Base-by-base conservation (phyloP, 495 filamentous ascomycete species). In the Neurospora sublineolata region DNA sequence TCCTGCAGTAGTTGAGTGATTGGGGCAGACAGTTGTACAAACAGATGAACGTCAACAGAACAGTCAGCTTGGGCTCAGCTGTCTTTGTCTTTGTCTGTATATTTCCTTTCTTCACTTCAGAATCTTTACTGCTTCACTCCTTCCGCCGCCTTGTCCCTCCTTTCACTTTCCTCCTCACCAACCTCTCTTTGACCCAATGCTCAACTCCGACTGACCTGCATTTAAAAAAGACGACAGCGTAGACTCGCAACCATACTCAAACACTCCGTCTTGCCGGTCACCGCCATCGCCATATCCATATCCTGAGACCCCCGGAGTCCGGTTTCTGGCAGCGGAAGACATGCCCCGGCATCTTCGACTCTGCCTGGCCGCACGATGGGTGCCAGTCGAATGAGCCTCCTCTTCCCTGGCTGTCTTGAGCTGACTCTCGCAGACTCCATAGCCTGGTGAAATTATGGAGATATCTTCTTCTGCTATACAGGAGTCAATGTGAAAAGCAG, bases 371-470 rank as follows among this genome's bases (percentile, higher is more conserved):
- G 14, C 52, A 30, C 70, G 11, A 12, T 30, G 39, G 8, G 70
- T 11, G 7, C 73, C 52, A 11, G 72, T 20, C 12, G 30, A 20
- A 12, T 20, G 8, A 4, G 42, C 60, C 74, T 71, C 69, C 38
- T 75, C 75, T 4, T 67, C 69, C 37, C 70, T 41, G 0, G 73
- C 75, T 2, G 67, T 30, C 12, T 68, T 30, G 9, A 75, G 39
- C 6, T 68, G 60, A 3, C 42, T 37, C 14, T 71, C 38, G 20
- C 37, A 33, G 16, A 77, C 68, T 30, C 73, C 68, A 40, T 69
- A 71, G 12, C 75, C 75, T 14, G 18, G 7, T 36, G 46, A 41
- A n/a, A 72, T 37, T 2, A 60, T 42, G 0, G 3, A n/a, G 0
- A 30, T 0, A 1, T 18, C 41, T 16, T 75, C 72, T 1, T 33